Base-by-base conservation (phyloP, 2,329 filamentous ascomycete species). In the Pseudocercospora cruenta region DNA sequence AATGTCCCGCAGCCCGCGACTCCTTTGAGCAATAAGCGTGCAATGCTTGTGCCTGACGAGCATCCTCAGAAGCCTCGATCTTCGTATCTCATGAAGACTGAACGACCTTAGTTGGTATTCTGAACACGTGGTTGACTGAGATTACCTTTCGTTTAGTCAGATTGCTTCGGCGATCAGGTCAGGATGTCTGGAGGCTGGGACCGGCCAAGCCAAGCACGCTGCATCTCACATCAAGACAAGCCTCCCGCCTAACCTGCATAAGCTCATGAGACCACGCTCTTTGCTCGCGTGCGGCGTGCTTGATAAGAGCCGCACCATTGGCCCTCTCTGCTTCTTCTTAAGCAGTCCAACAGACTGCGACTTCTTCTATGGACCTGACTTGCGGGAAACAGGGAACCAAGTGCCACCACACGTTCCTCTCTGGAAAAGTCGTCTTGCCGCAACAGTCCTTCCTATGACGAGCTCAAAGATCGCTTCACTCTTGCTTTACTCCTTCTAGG, bases 241-340 rank as follows among this genome's bases (percentile, higher is more conserved):
- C 49, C 49, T 53, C 14, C 49, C 49, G 49, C 49, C 49, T 53
- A 53, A 53, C 49, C 49, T 53, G 49, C 49, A 22, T 53, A 53
- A 53, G 49, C 49, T 53, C 49, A 53, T 51, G 47, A 24, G 16
- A 22, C 47, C 21, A n/a, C 10, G 10, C 22, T n/a, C 47, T 21
- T 21, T 51, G 47, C 47, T 51, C 47, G 47, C 47, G 47, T 24
- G 47, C 47, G 47, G 47, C 19, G 47, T 51, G 47, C n/a, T n/a
- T n/a, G n/a, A n/a, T n/a, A n/a, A 51, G 47, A 51, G 47, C 47
- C 47, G 47, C 21, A 51, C 19, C 47, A 51, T 51, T 51, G 47
- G 47, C 47, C 47, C 9, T 24, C 22, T 19, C 22, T 21, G 10
- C 9, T 24, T 1, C 47, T 21, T 24, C 21, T 21, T 51, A n/a